Evolutionary conservation across 2,329 filamentous ascomycete genomes (phyloP), one percentile per base, ranked within the genome.

Genomic region (Grosmannia clavigera): DNA sequence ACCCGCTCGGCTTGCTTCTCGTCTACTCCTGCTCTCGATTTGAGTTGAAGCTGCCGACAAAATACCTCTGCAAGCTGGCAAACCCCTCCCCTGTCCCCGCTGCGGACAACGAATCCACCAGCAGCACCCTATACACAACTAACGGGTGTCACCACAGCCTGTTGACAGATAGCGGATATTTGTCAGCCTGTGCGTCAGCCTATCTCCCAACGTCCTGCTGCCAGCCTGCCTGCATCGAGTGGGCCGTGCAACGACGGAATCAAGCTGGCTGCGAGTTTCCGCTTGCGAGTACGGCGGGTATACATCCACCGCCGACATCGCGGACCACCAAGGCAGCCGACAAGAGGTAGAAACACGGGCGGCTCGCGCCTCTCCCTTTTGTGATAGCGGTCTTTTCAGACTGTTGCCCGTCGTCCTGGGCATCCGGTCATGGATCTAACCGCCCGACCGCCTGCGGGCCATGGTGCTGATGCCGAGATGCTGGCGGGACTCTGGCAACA

Each of bases 401-500:
- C 38, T 16, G 6, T 14, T 14, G 38, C 38, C 38, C 38, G 16
- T 40, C 38, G 6, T 40, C 38, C 38, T 16, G 14, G 38, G 38
- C 33, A 40, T 11, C 10, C 50, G 50, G 50, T 27, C 53, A 55
- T 38, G 16, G 53, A 81, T 81, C 33, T 40, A 78, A 78, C 77
- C 51, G 67, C 68, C 69, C 66, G 68, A 64, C 63, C 60, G 6
- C 31, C 52, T 7, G 19, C 48, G 38, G 54, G 55, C 12, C 35
- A 43, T 2, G 58, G 51, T 3, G 35, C 40, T 10, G 78, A 81
- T 33, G 66, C 72, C 35, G 79, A 82, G 60, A 67, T 84, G 57
- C 69, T 84, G 25, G 77, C 78, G 57, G 80, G 79, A 12, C 76
- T 86, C 38, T 86, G 83, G 83, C 79, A 82, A 64, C 76, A 81